Base-by-base conservation (phyloP, 257 asterid species). In the Lycium barbarum region DNA sequence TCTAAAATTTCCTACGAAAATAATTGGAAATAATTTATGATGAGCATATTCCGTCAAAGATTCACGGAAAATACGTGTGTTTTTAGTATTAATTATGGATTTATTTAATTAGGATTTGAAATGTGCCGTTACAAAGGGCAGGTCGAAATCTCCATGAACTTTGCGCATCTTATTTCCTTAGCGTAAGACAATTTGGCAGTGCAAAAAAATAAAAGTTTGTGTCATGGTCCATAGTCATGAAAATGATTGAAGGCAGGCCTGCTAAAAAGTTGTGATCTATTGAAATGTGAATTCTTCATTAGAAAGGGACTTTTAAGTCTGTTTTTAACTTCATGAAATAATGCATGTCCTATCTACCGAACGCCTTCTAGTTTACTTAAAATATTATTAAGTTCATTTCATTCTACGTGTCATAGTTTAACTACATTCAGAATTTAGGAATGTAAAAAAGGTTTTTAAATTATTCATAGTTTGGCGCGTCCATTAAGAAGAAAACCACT, bases 191-290 rank as follows among this genome's bases (percentile, higher is more conserved):
- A 76, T 6, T 76, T 12, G n/a, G n/a, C 2, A 58, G 65, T 22
- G 61, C n/a, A 55, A 55, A 55, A 17, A 14, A 55, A 55, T 55
- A 55, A 55, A 55, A 55, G 61, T 3, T 36, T 36, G 36, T 49
- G 1, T n/a, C 35, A 76, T 76, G 26, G 63, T 76, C 81, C 81
- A 49, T 1, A 74, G 12, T 58, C 61, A 74, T 20, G 2, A 74
- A 49, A 22, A 74, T 74, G 43, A 74, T 74, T 74, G 36, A 6
- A 76, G 62, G 12, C 62, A 76, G 7, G 62, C 62, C 22, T 74
- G 45, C 62, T 38, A 74, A 20, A 74, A 47, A 73, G 81, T 20
- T 73, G 62, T 73, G 20, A 0, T 43, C 55, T 18, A 40, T 68
- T 71, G 2, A 71, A 40, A 71, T 71, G 79, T 71, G 55, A 71